Percentiles rank a stretch among this genome's conserved stretches.
These are phyloP conservation scores for Entamoeba invadens DNA, from an alignment of 208 protist genomes.

Conservation along the genomic window DNA sequence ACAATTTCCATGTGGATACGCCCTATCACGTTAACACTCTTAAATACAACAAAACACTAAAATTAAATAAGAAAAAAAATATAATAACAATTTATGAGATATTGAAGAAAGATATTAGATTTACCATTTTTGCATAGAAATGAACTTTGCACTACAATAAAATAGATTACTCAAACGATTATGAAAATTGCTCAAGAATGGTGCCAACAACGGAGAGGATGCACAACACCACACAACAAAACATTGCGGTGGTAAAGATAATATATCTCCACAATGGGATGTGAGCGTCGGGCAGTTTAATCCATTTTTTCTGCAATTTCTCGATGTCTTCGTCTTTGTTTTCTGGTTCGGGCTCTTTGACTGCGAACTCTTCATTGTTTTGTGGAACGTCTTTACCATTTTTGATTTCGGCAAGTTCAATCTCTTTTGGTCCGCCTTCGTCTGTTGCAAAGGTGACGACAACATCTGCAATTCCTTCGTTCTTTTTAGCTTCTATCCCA, in stretches of 20 bases:
- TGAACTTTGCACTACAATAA: too few relatives aligned
- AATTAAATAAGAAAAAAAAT: too few relatives aligned
- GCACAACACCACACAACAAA: not conserved
- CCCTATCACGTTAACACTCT: too few relatives aligned
- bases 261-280: not conserved
- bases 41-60: too few relatives aligned
- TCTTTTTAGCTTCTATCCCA: not conserved
- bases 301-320: not conserved
- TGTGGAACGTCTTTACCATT: not conserved
- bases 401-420: not conserved
- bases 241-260: not conserved
- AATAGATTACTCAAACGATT: not conserved
- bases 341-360: not conserved
- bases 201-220: not conserved
- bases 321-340: not conserved
- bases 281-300: not conserved
- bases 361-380: not conserved
- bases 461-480: not conserved
- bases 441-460: not conserved
- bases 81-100: too few relatives aligned
- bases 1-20: too few relatives aligned
- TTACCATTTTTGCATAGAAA: too few relatives aligned
- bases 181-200: not conserved
- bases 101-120: too few relatives aligned
- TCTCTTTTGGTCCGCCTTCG: not conserved